These are phyloP conservation scores for Chlorella variabilis DNA, from an alignment of 163 green algal species.

Conservation along the genomic window DNA sequence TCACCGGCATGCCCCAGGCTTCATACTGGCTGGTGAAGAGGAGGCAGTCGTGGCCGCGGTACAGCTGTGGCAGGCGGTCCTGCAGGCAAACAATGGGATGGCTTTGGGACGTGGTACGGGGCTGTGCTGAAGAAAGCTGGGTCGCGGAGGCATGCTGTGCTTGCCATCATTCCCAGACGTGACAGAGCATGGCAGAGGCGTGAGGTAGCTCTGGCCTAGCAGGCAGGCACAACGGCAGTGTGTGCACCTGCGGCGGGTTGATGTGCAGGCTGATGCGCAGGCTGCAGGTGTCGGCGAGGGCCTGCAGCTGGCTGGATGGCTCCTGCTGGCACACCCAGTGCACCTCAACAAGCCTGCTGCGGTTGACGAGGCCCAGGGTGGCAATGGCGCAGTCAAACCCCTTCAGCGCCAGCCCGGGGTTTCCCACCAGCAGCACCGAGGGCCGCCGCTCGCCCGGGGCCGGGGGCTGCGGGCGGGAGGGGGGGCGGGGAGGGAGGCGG, in stretches of 20 bases:
- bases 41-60: constrained; percentile 71
- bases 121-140: neutral
- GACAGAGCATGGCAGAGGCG: too few relatives aligned
- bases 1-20: constrained; percentile 76
- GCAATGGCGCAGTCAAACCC: constrained; percentile 72
- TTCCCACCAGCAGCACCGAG: constrained; percentile 72
- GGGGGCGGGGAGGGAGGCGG: too few relatives aligned
- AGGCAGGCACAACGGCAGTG: too few relatives aligned
- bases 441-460: neutral
- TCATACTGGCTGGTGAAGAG: constrained; percentile 77
- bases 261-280: constrained; percentile 54
- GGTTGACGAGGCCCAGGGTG: constrained; percentile 51
- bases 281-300: constrained; percentile 39
- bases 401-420: constrained; percentile 71
- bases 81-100: constrained; percentile 38
- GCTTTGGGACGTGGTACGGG: neutral
- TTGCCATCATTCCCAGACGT: too few relatives aligned
- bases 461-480: neutral
- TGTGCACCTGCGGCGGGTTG: constrained; percentile 54
- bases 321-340: constrained; percentile 72
- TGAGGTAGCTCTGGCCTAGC: too few relatives aligned
- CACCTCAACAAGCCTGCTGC: constrained; percentile 49
- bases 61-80: constrained; percentile 63
- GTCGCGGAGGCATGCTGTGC: too few relatives aligned
- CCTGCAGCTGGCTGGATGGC: constrained; percentile 47